Evolutionary conservation across 2,329 filamentous ascomycete genomes (phyloP).

Genomic region (Diplodia sapinea): DNA sequence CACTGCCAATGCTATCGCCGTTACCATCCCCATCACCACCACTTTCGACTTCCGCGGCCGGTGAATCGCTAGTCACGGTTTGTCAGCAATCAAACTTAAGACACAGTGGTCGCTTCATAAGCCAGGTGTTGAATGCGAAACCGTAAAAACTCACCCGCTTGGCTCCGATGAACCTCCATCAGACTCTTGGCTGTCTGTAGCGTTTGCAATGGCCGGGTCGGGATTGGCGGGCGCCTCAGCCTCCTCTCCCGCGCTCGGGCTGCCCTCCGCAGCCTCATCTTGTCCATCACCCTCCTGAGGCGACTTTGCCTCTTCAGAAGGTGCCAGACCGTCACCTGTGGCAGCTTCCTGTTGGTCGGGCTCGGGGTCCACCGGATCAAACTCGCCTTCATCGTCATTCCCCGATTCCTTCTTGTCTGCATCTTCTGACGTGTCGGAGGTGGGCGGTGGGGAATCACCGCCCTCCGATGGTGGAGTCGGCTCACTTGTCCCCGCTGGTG

Average conservation of each 20-base stretch:
- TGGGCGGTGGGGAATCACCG: not conserved
- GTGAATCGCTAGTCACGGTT: not conserved
- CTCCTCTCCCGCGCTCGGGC: not conserved
- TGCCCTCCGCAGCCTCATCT: not conserved
- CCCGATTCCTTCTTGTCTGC: not conserved
- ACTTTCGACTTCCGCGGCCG: not conserved
- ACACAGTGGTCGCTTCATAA: not conserved
- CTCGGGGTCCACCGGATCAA: constrained; percentile 15
- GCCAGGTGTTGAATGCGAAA: not conserved
- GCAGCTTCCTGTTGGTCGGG: not conserved
- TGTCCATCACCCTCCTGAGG: not conserved
- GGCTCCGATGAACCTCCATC: not conserved
- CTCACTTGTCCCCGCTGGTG: not conserved
- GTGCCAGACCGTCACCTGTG: not conserved
- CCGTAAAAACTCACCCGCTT: not conserved
- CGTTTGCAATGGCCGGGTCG: too few relatives aligned
- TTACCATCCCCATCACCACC: not conserved
- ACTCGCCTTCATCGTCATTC: not conserved
- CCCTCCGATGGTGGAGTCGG: not conserved
- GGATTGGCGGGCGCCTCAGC: not conserved
- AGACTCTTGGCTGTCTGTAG: not conserved
- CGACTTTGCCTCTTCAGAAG: not conserved
- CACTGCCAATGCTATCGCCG: not conserved
- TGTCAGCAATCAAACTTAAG: not conserved
- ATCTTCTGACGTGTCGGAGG: not conserved